phyloP scores from a whole-genome alignment of 1,284 basidiomycete species.

The Marasmius sp. region DNA sequence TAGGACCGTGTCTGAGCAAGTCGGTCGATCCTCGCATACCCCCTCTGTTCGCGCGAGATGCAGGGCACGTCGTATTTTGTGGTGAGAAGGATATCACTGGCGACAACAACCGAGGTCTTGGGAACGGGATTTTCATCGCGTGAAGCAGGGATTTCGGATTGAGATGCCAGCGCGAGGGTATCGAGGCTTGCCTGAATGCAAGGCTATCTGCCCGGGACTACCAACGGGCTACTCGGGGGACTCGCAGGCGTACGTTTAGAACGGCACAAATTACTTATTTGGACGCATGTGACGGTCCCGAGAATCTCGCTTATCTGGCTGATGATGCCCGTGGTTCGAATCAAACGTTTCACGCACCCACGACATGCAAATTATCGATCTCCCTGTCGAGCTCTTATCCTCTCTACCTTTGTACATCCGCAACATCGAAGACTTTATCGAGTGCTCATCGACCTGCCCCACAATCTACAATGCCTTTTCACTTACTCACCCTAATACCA shows the following conservation, averaged over 20 bases:
- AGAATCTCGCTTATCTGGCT: no score
- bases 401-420: conserved; percentile 5
- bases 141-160: not conserved
- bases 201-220: no score
- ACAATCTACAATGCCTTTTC: conserved; percentile 10
- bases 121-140: conserved; percentile 9
- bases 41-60: conserved; percentile 58
- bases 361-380: not conserved
- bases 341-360: no score
- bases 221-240: no score
- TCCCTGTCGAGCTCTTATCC: not conserved
- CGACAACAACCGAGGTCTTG: conserved; percentile 7
- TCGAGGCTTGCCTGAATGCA: no score
- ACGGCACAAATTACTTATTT: no score
- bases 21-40: conserved; percentile 33
- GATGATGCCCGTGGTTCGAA: no score
- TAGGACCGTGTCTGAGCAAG: not conserved
- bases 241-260: no score
- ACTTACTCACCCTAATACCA: conserved; percentile 7
- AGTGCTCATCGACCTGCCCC: conserved; percentile 12
- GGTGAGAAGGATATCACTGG: conserved; percentile 48
- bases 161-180: no score
- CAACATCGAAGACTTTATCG: conserved; percentile 12
- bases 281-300: no score
- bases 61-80: conserved; percentile 61